Conservation (phyloP, 371 early-diverging fungal species). For the Syncephalastrum monosporum region DNA sequence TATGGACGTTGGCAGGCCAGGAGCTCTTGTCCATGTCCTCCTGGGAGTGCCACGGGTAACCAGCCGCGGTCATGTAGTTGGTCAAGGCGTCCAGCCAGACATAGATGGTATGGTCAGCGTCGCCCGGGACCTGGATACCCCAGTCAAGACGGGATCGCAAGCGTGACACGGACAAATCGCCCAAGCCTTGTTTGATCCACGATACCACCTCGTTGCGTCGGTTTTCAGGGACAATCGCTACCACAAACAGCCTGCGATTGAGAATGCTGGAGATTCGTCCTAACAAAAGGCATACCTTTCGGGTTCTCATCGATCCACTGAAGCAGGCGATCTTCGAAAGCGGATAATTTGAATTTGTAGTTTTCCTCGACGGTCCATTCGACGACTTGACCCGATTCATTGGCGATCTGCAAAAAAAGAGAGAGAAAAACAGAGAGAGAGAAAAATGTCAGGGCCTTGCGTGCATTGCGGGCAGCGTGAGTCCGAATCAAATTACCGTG, state of each 20-base stretch:
- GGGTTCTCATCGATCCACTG: slow-evolving; percentile 70
- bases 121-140: slow-evolving; percentile 94
- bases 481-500: slow-evolving; percentile 31
- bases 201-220: slow-evolving; percentile 62
- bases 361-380: slow-evolving; percentile 93
- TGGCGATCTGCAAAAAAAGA: slow-evolving; percentile 53
- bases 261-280: background rate
- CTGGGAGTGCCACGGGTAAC: slow-evolving; percentile 67
- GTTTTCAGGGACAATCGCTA: slow-evolving; percentile 65
- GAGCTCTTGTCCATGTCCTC: slow-evolving; percentile 25
- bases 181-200: slow-evolving; percentile 51
- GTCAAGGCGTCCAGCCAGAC: slow-evolving; percentile 97
- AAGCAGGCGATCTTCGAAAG: slow-evolving; percentile 57
- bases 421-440: no score
- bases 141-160: slow-evolving; percentile 77
- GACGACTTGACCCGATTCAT: slow-evolving; percentile 82
- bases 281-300: slow-evolving; percentile 10
- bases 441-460: background rate
- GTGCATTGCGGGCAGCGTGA: background rate
- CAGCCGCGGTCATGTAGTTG: slow-evolving; percentile 88
- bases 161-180: slow-evolving; percentile 89
- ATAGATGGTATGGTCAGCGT: slow-evolving; percentile 88
- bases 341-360: slow-evolving; percentile 85
- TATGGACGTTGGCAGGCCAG: slow-evolving; percentile 82
- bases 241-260: background rate